Conservation (phyloP, 768 basidiomycete genomes). For the Stropharia rugosoannulata region DNA sequence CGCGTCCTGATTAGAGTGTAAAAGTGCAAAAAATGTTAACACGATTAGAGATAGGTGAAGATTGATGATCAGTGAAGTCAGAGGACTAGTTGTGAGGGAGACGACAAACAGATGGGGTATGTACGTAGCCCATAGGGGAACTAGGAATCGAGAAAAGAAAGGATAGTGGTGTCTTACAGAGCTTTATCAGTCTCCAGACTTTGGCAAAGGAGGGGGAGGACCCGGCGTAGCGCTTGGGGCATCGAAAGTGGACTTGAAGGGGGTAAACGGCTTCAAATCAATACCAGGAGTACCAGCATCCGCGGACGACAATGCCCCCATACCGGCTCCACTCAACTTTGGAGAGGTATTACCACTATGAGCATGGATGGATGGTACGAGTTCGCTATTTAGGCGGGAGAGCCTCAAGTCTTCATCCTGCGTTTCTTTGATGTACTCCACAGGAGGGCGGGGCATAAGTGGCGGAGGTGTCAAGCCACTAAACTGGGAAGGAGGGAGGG, state of each 20-base stretch:
- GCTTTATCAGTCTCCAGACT: slow-evolving; percentile 18
- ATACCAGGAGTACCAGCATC: slow-evolving; percentile 17
- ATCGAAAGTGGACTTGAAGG: slow-evolving; percentile 42
- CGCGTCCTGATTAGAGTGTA: too few species aligned
- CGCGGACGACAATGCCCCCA: slow-evolving; percentile 3
- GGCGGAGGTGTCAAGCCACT: slow-evolving; percentile 58
- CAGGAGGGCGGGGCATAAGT: slow-evolving; percentile 73
- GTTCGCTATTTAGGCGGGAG: slow-evolving; percentile 33
- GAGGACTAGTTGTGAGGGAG: neutral
- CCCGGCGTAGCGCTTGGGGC: slow-evolving; percentile 19
- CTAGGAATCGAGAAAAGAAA: neutral
- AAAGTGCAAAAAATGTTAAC: too few species aligned
- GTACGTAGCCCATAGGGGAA: neutral
- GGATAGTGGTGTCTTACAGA: neutral
- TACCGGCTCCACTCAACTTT: neutral
- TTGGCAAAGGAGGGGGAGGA: slow-evolving; percentile 34
- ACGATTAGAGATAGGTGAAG: neutral
- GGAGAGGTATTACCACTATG: slow-evolving; percentile 9
- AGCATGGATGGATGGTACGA: slow-evolving; percentile 17
- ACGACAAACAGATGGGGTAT: too few species aligned
- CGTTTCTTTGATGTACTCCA: slow-evolving; percentile 80
- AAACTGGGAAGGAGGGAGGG: slow-evolving; percentile 13
- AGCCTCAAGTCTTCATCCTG: slow-evolving; percentile 70
- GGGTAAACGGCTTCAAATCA: slow-evolving; percentile 47
- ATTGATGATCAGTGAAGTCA: neutral